Evolutionary conservation across 306 rosid genomes (phyloP).

Genomic region (Herpetospermum pedunculosum): DNA sequence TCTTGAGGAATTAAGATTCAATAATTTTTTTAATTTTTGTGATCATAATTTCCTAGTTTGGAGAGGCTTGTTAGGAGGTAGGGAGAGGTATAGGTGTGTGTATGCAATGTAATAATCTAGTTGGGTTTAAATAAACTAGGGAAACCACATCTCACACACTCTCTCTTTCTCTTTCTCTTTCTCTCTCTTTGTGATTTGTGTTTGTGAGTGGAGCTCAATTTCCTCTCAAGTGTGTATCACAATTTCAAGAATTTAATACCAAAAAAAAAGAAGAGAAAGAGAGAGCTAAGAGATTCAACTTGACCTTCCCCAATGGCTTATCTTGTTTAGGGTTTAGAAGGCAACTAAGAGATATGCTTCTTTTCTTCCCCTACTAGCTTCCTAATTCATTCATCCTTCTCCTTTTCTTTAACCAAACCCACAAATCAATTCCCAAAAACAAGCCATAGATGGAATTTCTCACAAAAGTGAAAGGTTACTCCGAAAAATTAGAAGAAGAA

Average conservation of each 20-base stretch:
- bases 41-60: too few relatives aligned
- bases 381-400: background rate
- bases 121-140: constrained; percentile 1
- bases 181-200: background rate
- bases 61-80: too few relatives aligned
- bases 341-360: background rate
- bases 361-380: background rate
- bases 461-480: background rate
- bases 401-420: too few relatives aligned
- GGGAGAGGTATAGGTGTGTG: background rate
- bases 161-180: background rate
- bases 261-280: background rate
- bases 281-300: background rate
- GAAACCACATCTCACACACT: background rate
- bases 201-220: constrained; percentile 2
- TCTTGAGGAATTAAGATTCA: background rate
- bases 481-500: too few relatives aligned
- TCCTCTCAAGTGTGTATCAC: background rate
- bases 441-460: constrained; percentile 6
- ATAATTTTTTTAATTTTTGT: too few relatives aligned
- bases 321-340: background rate
- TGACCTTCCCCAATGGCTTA: background rate
- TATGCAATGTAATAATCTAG: background rate
- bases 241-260: background rate
- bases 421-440: background rate